Base-by-base conservation (phyloP, 805 yeast species). In the Kuraishia piskuri region DNA sequence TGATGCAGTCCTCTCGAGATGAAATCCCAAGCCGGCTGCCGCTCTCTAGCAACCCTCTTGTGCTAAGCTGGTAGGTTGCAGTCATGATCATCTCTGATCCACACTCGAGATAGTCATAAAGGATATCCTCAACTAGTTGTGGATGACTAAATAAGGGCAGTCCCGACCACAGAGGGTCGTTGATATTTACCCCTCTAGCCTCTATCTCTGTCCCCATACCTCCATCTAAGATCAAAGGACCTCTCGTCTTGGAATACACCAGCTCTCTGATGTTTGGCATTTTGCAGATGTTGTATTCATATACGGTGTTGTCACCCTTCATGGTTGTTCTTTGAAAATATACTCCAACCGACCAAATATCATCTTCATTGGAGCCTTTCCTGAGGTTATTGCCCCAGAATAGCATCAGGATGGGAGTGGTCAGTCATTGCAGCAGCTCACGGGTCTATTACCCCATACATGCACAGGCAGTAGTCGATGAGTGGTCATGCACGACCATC, bases 201-300 rank as follows among this genome's bases (percentile, higher is more conserved):
- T 83, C 88, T 12, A 84, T 66, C 58, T 78, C 82, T 0, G 87
- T 82, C 0, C 89, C 90, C 47, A 82, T 72, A 0, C 83, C 89
- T 5, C 90, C 90, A 65, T 84, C 88, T 14, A 75, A 55, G n/a
- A 66, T 57, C 36, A 50, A 25, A 19, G 48, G 45, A 4, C 26
- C 50, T 17, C 20, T 51, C 17, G 8, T n/a, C 14, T 12, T 31
- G 17, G 40, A 31, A 12, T 31, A 31, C 20, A 23, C 25, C 23
- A 31, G 17, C 46, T n/a, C 36, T n/a, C 46, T 24, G 44, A 37
- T 24, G 26, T 31, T 24, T 37, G 45, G 48, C 25, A 22, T 23
- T 21, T 22, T 45, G 24, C n/a, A n/a, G 21, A 4, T 22, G 23
- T 14, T 45, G 24, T 45, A 19, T n/a, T 10, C 17, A 22, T 3